Conservation (phyloP, 257 asterid genomes). For the Penstemon barbatus region DNA sequence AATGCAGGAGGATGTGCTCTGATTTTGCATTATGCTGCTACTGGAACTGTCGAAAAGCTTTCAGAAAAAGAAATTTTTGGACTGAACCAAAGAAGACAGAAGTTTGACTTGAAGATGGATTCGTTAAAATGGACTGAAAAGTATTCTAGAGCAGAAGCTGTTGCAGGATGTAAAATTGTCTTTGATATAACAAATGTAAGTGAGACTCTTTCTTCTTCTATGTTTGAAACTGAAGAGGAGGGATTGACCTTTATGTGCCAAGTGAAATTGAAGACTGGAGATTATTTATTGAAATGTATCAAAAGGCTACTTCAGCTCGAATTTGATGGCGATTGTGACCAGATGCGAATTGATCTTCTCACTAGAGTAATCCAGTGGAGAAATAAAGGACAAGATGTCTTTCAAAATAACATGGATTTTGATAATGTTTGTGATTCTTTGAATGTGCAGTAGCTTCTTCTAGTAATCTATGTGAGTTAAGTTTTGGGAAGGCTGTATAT, state of each 20-base stretch:
- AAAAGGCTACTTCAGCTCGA: conserved; percentile 47
- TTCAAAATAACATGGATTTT: conserved; percentile 42
- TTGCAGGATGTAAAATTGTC: conserved; percentile 59
- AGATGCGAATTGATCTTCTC: conserved; percentile 54
- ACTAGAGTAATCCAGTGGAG: conserved; percentile 56
- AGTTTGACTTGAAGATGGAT: conserved; percentile 25
- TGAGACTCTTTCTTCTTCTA: conserved; percentile 41
- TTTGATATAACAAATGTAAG: conserved; percentile 57
- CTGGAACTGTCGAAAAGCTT: conserved; percentile 44
- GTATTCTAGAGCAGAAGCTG: conserved; percentile 52
- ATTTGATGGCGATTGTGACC: conserved; percentile 33
- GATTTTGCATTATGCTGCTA: conserved; percentile 72
- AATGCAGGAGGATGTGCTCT: conserved; percentile 48
- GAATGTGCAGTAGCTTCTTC: conserved; percentile 23
- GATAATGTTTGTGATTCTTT: conserved; percentile 46
- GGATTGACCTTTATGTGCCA: conserved; percentile 41
- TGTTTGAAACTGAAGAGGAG: conserved; percentile 64
- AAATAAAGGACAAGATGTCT: conserved; percentile 50
- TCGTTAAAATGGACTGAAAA: conserved; percentile 35
- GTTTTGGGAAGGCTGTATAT: no score
- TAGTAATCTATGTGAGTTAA: no score
- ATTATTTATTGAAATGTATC: conserved; percentile 58
- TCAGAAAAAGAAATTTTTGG: conserved; percentile 34
- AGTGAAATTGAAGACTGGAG: conserved; percentile 49
- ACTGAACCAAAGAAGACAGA: conserved; percentile 39